Evolutionary conservation across 345 rosid genomes (phyloP), one percentile per base, ranked within the genome.

Genomic region (Moricandia moricandioides): DNA sequence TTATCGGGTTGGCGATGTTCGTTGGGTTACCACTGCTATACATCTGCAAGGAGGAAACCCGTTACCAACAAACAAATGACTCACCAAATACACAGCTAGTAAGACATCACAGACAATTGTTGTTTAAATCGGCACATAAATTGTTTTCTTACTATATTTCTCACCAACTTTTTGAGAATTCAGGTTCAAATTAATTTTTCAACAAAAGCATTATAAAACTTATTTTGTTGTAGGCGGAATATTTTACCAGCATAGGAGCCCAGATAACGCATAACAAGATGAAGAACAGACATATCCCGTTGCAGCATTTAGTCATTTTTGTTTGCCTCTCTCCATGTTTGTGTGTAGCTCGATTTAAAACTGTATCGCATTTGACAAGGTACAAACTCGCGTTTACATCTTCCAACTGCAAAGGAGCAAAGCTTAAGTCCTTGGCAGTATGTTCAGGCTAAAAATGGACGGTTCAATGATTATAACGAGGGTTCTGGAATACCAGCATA

Each of bases 1-100:
- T 90, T 37, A 95, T 92, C 59, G 99, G 97, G 70, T 95, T 95
- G 51, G 93, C 99, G 60, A 89, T 86, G 77, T 95, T 95, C 61
- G 99, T 95, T 26, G 99, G 97, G 82, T 95, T 95, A 63, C 99
- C 97, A 75, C 97, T 95, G 86, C 97, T 95, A 80, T 95, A 95
- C 86, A 95, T 95, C 99, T 95, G 96, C 55, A 71, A 73, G 64
- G 69, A 60, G n/a, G 63, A 66, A 56, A 59, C 30, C 30, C 14
- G 12, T 45, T 47, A 61, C 47, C 67, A 64, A 29, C 71, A 70
- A 64, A 65, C 11, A 24, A 63, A 43, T 56, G 60, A 64, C 24
- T 63, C 49, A 57, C 45, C 47, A 63, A 49, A 14, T 14, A 7
- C 18, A 37, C 64, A 77, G 49, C 40, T 47, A 51, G 43, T 68